Conservation (phyloP, 2,329 filamentous ascomycete genomes). For the Sarocladium oryzae region DNA sequence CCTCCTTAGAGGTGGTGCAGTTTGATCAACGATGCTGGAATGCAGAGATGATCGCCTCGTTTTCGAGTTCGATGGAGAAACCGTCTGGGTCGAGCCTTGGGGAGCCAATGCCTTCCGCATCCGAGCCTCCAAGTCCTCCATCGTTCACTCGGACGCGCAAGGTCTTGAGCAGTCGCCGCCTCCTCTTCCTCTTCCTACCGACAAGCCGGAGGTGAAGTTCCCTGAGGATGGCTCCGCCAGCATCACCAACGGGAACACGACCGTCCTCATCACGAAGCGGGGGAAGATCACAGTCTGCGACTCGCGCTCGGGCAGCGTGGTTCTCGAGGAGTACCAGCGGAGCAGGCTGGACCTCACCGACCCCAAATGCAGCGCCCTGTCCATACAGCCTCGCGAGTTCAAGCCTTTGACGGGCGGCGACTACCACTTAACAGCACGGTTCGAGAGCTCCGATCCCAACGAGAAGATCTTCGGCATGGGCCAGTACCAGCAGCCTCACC, state of each 20-base stretch:
- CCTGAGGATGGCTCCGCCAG: slow-evolving; percentile 14
- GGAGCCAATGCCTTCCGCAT: slow-evolving; percentile 39
- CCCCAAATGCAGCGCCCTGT: slow-evolving; percentile 52
- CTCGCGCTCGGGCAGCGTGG: slow-evolving; percentile 17
- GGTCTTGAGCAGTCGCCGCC: slow-evolving; percentile 22
- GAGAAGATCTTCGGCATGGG: slow-evolving; percentile 65
- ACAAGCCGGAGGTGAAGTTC: slow-evolving; percentile 12
- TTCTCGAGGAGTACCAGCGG: slow-evolving; percentile 27
- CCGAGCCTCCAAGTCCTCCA: slow-evolving; percentile 33
- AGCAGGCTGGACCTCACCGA: slow-evolving; percentile 31
- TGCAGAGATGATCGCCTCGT: slow-evolving; percentile 19
- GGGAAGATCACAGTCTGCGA: slow-evolving; percentile 25
- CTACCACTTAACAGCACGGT: slow-evolving; percentile 51
- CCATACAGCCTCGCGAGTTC: slow-evolving; percentile 52
- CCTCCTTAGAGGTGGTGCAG: no score
- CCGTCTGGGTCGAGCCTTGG: slow-evolving; percentile 43
- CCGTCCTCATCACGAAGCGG: slow-evolving; percentile 19
- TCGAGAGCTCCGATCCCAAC: slow-evolving; percentile 46
- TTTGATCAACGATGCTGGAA: slow-evolving; percentile 10
- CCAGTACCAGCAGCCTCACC: slow-evolving; percentile 57
- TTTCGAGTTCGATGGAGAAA: slow-evolving; percentile 35
- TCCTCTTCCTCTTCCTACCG: slow-evolving; percentile 24
- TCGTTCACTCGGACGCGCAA: background rate
- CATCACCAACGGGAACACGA: slow-evolving; percentile 25
- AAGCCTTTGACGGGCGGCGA: slow-evolving; percentile 40